A percentile compares a stretch with the other conserved stretches of the same genome.
Evolutionary conservation across 345 rosid species (phyloP).

Genomic region (Psidium guajava): DNA sequence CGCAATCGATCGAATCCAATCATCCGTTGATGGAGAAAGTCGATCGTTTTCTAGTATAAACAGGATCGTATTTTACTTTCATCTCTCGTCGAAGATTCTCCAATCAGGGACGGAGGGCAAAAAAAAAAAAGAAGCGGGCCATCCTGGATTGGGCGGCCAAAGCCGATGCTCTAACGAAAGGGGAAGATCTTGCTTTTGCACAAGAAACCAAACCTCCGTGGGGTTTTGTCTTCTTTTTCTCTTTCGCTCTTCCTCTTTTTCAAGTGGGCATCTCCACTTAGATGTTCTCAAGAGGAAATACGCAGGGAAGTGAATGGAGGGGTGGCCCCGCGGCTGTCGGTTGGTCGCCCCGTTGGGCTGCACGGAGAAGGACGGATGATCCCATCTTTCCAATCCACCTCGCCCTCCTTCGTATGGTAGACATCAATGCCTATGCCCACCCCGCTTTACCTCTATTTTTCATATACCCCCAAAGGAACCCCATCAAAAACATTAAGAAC

Average conservation of each 20-base stretch:
- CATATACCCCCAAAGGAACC: not conserved
- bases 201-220: not conserved
- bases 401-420: constrained; percentile 31
- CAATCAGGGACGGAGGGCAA: not conserved
- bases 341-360: constrained; percentile 60
- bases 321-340: constrained; percentile 37
- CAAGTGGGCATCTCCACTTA: not conserved
- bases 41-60: not conserved
- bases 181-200: not conserved
- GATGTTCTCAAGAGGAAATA: not conserved
- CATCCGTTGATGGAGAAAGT: not conserved
- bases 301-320: not conserved
- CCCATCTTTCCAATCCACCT: constrained; percentile 4
- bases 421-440: constrained; percentile 29
- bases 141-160: not conserved
- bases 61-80: not conserved
- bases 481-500: not conserved
- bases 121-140: not conserved
- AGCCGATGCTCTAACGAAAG: not conserved
- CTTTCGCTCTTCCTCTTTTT: not conserved
- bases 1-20: not conserved
- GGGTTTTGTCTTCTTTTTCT: not conserved
- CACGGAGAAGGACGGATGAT: constrained; percentile 36
- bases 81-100: not conserved
- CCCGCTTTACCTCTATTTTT: not conserved